Percentiles rank a stretch among this genome's conserved stretches.
Conservation (phyloP, 192 early-diverging fungal genomes). For the Linnemannia zychae region DNA sequence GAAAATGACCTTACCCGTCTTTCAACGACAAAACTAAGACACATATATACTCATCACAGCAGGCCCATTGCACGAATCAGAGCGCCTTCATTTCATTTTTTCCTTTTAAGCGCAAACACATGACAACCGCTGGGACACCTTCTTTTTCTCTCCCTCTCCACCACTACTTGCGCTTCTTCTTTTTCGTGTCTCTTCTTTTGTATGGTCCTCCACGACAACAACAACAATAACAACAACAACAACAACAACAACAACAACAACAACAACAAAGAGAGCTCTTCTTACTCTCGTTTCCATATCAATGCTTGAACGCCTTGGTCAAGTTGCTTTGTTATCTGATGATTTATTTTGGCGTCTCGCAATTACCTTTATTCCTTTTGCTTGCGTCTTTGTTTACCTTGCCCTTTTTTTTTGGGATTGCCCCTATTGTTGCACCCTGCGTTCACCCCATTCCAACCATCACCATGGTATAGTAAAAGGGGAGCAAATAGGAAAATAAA, state of each 20-base stretch:
- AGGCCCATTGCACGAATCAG: not conserved
- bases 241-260: not conserved
- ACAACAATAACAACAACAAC: not conserved
- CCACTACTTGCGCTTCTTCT: not conserved
- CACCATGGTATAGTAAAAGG: not conserved
- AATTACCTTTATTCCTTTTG: not conserved
- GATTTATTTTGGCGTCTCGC: not conserved
- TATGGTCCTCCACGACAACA: not conserved
- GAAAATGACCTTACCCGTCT: too few species aligned
- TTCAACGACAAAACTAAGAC: not conserved
- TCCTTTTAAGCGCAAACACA: not conserved
- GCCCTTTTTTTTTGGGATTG: not conserved
- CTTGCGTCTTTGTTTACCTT: not conserved
- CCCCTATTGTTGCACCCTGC: not conserved
- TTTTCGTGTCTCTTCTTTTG: not conserved
- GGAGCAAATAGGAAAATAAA: too few species aligned
- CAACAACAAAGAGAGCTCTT: not conserved
- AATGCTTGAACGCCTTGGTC: too few species aligned
- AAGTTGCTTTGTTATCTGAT: too few species aligned
- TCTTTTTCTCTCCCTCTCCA: not conserved
- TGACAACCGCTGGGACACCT: conserved; percentile 1
- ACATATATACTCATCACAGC: too few species aligned
- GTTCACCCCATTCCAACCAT: not conserved
- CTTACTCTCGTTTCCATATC: not conserved
- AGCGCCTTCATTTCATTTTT: not conserved